Evolutionary conservation across 768 basidiomycete species (phyloP), one percentile per base, ranked within the genome.

Genomic region (Exsudoporus frostii): DNA sequence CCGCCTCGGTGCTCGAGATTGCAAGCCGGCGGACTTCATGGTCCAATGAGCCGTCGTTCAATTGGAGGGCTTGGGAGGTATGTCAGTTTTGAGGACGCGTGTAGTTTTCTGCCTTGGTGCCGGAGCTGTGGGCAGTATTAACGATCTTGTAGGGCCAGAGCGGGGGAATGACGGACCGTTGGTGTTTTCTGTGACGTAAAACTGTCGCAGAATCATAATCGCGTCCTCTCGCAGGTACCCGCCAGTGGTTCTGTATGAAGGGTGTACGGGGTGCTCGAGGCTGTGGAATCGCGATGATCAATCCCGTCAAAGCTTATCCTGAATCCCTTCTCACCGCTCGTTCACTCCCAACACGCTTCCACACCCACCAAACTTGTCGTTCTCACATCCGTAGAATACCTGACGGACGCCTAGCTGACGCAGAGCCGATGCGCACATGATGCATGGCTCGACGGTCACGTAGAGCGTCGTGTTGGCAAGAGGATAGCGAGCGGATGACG

Each of bases 361-460:
- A 70, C 93, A 96, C 4, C 97, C 97, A 9, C 97, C 96, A 60
- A 99, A 98, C 54, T 94, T 80, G 57, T 97, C 96, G 68, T 99
- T 99, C 20, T 81, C 88, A 68, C 93, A 96, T 2, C 97, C 97
- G 67, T 91, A 98, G 55, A 84, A 89, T 7, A 98, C 96, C 58
- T 87, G 79, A 52, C 84, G 85, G 61, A 99, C 92, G 15, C 95
- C 95, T 56, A 96, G 72, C 72, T 98, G 97, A 49, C 96, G 82
- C 32, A 99, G 79, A 11, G 96, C 97, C 22, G 92, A 93, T 13
- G 94, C 92, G 60, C 97, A 99, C 97, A 98, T 98, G 68, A 98
- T 93, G 71, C 97, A 99, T 0, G 96, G 97, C 71, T 99, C 96
- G 48, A 99, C 97, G 5, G 97, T 99, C 47, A 98, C 97, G 68